These are phyloP conservation scores for Silene uniflora DNA, from an alignment of 148 eudicot species.

Conservation along the genomic window DNA sequence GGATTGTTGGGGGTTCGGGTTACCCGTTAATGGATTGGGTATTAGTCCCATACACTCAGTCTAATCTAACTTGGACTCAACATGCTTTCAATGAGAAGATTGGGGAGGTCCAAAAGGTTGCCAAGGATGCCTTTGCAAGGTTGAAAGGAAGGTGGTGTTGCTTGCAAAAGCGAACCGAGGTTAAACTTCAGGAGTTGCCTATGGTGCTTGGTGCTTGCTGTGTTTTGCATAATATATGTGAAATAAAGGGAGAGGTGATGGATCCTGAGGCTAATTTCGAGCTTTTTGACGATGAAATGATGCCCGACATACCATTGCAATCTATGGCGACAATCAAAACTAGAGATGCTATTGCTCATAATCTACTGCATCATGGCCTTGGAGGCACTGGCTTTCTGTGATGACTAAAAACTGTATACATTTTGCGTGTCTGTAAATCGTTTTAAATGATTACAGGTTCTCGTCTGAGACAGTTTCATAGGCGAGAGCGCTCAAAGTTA, in stretches of 20 bases:
- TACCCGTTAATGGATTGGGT: conserved; percentile 91
- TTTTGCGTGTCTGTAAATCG: too few relatives aligned
- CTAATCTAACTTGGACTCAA: conserved; percentile 79
- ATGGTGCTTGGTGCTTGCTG: conserved; percentile 93
- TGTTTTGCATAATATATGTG: conserved; percentile 88
- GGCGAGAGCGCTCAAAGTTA: too few relatives aligned
- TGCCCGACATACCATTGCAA: conserved; percentile 59
- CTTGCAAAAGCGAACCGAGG: conserved; percentile 82
- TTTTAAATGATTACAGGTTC: too few relatives aligned
- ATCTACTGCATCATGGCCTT: conserved; percentile 79
- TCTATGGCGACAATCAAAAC: conserved; percentile 52
- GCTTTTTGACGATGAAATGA: conserved; percentile 74
- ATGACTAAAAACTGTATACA: too few relatives aligned
- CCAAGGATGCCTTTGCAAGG: conserved; percentile 70
- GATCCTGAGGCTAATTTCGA: conserved; percentile 44
- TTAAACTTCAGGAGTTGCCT: conserved; percentile 82
- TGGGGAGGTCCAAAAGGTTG: conserved; percentile 49
- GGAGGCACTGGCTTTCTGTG: conserved; percentile 75
- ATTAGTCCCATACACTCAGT: conserved; percentile 69
- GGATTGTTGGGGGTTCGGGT: conserved; percentile 72
- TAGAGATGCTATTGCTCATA: conserved; percentile 82
- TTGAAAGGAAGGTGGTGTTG: conserved; percentile 87
- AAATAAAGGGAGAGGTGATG: conserved; percentile 56
- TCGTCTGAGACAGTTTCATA: too few relatives aligned
- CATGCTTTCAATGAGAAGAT: conserved; percentile 89